Percentiles rank a stretch among this genome's conserved stretches.
phyloP scores from a whole-genome alignment of 1,284 basidiomycete species.

The Tilletia indica region DNA sequence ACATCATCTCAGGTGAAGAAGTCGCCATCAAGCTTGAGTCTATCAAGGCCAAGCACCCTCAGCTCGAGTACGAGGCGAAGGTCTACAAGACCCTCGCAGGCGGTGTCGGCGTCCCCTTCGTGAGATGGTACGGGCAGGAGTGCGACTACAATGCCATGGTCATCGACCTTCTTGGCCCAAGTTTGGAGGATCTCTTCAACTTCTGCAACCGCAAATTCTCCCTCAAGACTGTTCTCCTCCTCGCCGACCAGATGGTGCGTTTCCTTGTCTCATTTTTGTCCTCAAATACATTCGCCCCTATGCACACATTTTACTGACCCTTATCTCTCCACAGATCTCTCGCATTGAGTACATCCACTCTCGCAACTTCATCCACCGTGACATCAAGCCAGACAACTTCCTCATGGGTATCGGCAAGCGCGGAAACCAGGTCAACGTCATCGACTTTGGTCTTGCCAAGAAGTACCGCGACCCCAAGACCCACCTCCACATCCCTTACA shows the following conservation, averaged over 20 bases:
- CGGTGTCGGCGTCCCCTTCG: conserved; percentile 97
- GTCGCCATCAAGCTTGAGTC: conserved; percentile 99
- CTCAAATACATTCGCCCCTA: background rate
- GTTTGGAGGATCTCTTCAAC: conserved; percentile 98
- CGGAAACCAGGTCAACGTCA: conserved; percentile 98
- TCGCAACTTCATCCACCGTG: conserved; percentile 98
- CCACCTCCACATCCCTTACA: conserved; percentile 97
- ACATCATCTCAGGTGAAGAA: conserved; percentile 99
- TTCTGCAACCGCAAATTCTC: conserved; percentile 99
- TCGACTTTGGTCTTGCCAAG: conserved; percentile 98
- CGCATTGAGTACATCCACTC: conserved; percentile 99
- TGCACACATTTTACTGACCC: background rate
- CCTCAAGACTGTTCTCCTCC: conserved; percentile 91
- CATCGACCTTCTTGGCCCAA: conserved; percentile 92
- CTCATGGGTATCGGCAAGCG: conserved; percentile 99
- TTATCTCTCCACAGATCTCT: conserved; percentile 69
- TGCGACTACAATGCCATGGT: conserved; percentile 99
- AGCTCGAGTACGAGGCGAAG: conserved; percentile 85
- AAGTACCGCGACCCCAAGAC: conserved; percentile 99
- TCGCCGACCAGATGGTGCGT: conserved; percentile 91
- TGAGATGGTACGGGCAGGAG: conserved; percentile 96
- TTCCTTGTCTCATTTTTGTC: background rate
- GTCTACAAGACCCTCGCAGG: conserved; percentile 81
- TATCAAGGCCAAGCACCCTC: conserved; percentile 99
- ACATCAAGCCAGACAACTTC: conserved; percentile 99